A percentile compares a stretch with the other conserved stretches of the same genome.
These are phyloP conservation scores for Paraphaeosphaeria minitans DNA, from an alignment of 2,329 filamentous ascomycete genomes.

Conservation along the genomic window DNA sequence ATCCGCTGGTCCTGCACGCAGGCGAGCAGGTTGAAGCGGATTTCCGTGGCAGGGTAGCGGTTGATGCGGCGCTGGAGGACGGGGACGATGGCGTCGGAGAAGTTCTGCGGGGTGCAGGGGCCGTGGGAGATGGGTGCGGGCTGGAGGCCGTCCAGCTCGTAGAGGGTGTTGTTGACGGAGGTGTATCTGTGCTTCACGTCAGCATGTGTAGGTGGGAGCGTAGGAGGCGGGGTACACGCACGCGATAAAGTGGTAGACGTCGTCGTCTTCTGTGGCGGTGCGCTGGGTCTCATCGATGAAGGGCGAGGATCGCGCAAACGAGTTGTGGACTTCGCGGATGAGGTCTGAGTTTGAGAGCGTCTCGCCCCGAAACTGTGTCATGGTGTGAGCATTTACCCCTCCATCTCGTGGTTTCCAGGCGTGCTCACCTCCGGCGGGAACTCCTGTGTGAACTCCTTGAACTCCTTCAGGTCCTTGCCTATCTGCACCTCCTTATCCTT, in stretches of 20 bases:
- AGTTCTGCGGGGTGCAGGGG: slow-evolving; percentile 69
- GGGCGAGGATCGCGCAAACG: slow-evolving; percentile 84
- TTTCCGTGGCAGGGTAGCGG: slow-evolving; percentile 84
- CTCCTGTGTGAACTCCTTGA: slow-evolving; percentile 85
- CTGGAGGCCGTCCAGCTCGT: slow-evolving; percentile 95
- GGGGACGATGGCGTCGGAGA: slow-evolving; percentile 81
- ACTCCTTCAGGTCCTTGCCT: slow-evolving; percentile 71
- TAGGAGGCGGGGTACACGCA: slow-evolving; percentile 16
- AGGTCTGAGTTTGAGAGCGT: slow-evolving; percentile 69
- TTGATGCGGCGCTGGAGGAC: slow-evolving; percentile 83
- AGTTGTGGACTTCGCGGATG: slow-evolving; percentile 76
- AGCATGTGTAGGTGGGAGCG: slow-evolving; percentile 5
- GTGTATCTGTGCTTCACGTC: slow-evolving; percentile 64
- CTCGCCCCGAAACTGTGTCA: slow-evolving; percentile 70
- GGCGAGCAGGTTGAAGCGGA: slow-evolving; percentile 93
- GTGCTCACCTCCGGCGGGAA: slow-evolving; percentile 66
- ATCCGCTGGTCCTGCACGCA: slow-evolving; percentile 84
- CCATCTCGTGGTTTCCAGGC: neutral
- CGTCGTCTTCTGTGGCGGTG: slow-evolving; percentile 73
- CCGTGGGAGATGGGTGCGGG: slow-evolving; percentile 92
- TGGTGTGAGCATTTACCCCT: slow-evolving; percentile 14
- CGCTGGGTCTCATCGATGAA: slow-evolving; percentile 90
- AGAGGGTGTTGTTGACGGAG: slow-evolving; percentile 76
- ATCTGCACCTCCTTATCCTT: slow-evolving; percentile 74
- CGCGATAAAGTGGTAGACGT: slow-evolving; percentile 97